Conservation (phyloP, 164 flowering plant species). For the Vitis riparia region DNA sequence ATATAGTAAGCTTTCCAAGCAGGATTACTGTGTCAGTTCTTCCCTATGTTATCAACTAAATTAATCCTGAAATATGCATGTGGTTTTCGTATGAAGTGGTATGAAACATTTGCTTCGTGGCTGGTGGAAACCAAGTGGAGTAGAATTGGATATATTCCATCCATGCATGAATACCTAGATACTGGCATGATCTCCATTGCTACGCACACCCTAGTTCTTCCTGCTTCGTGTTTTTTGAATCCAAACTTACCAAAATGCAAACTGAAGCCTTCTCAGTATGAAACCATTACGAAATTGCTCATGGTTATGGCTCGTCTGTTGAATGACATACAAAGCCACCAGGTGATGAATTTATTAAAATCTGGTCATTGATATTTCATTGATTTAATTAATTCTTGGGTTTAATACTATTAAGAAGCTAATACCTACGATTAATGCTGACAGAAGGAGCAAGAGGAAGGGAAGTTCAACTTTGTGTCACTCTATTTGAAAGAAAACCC, state of each 20-base stretch:
- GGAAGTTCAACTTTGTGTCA: conserved; percentile 34
- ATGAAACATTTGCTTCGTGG: conserved; percentile 40
- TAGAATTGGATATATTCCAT: conserved; percentile 20
- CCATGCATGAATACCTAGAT: conserved; percentile 33
- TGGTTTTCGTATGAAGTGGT: conserved; percentile 25
- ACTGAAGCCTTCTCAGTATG: conserved; percentile 11
- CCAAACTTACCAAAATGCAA: conserved; percentile 6
- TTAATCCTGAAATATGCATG: not conserved
- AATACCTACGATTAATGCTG: not conserved
- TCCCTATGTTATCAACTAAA: not conserved
- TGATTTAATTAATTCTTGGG: too few relatives aligned
- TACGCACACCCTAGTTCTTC: conserved; percentile 26
- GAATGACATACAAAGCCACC: conserved; percentile 29
- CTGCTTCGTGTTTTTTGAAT: conserved; percentile 12
- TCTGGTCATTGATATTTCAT: not conserved
- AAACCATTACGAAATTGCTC: conserved; percentile 27
- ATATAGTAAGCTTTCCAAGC: conserved; percentile 16
- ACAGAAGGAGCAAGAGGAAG: conserved; percentile 47
- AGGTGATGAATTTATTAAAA: conserved; percentile 19
- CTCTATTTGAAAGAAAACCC: conserved; percentile 37
- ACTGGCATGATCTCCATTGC: conserved; percentile 39
- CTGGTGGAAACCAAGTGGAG: conserved; percentile 40
- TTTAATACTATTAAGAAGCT: not conserved
- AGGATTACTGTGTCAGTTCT: not conserved
- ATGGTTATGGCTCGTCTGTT: conserved; percentile 36